Evolutionary conservation across 768 basidiomycete species (phyloP), one percentile per base, ranked within the genome.

Genomic region (Psilocybe azurescens): DNA sequence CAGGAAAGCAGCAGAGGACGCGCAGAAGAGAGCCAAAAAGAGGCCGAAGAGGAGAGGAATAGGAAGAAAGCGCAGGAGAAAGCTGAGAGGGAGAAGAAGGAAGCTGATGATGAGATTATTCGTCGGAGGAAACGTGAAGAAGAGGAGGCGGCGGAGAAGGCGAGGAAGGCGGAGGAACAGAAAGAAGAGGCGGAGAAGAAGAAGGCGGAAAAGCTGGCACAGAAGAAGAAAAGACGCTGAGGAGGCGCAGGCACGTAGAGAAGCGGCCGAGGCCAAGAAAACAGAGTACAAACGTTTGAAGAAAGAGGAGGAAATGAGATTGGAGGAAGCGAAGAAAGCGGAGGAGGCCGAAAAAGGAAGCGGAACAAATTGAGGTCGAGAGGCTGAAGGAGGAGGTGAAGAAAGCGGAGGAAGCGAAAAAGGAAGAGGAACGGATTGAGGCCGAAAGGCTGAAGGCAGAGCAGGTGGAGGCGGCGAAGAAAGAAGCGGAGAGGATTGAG

Each of bases 331-430:
- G 48, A 39, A 32, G 51, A 16, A 58, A 20, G 59, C 56, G 29
- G 41, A 59, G 10, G 64, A 63, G 16, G 62, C 20, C 20, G 29
- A 32, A 63, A 36, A 61, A 62, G 20, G 69, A 64, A 13, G 67
- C 62, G 52, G 62, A 66, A 55, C 65, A 56, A 47, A 59, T 60
- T n/a, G 46, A 61, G 18, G 65, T 30, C 5, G 54, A 50, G n/a
- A 41, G 57, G 48, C 51, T 41, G 38, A 64, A 30, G 28, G 10
- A 53, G n/a, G 33, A 53, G 5, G 28, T 14, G 9, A 29, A 30
- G 24, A 28, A 51, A 16, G 52, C 64, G 54, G 67, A 68, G 36
- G 41, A 63, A 30, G 50, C 59, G 41, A 62, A 65, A 44, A 64
- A 64, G 13, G 66, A 65, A n/a, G n/a, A 33, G 54, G 61, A 65